These are phyloP conservation scores for Apiospora kogelbergensis DNA, from an alignment of 2,329 filamentous ascomycete species.

Conservation along the genomic window DNA sequence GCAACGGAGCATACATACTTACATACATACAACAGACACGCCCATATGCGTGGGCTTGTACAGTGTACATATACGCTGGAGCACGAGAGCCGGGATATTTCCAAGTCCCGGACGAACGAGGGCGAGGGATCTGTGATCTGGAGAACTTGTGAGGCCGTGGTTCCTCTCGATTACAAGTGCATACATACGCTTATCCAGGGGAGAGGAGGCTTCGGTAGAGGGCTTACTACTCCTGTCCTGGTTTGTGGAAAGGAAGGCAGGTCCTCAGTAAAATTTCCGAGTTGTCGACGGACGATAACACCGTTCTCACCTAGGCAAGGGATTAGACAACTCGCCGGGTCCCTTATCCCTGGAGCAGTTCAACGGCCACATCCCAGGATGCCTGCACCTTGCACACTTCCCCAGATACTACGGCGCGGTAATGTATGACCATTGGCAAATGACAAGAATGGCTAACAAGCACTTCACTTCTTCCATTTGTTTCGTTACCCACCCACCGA, in stretches of 20 bases:
- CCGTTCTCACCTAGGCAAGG: background rate
- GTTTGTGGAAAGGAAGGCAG: background rate
- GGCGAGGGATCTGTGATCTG: conserved; percentile 3
- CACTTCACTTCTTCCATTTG: background rate
- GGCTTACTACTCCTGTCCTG: background rate
- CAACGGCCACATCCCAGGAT: conserved; percentile 4
- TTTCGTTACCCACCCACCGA: background rate
- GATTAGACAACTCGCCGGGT: background rate
- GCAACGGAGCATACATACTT: background rate
- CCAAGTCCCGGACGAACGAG: background rate
- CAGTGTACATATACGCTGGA: background rate
- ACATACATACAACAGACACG: background rate
- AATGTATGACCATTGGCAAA: background rate
- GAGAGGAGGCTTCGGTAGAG: background rate
- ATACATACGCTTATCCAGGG: background rate
- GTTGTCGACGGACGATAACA: background rate
- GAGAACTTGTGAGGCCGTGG: background rate
- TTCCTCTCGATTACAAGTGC: background rate
- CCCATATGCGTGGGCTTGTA: background rate
- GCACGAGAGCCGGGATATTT: conserved; percentile 7
- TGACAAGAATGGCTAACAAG: background rate
- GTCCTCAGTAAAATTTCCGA: background rate
- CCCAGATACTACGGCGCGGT: background rate
- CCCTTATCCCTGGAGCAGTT: background rate
- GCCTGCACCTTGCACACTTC: conserved; percentile 8